Evolutionary conservation across 805 yeast genomes (phyloP).

Genomic region (Myxozyma neglecta): DNA sequence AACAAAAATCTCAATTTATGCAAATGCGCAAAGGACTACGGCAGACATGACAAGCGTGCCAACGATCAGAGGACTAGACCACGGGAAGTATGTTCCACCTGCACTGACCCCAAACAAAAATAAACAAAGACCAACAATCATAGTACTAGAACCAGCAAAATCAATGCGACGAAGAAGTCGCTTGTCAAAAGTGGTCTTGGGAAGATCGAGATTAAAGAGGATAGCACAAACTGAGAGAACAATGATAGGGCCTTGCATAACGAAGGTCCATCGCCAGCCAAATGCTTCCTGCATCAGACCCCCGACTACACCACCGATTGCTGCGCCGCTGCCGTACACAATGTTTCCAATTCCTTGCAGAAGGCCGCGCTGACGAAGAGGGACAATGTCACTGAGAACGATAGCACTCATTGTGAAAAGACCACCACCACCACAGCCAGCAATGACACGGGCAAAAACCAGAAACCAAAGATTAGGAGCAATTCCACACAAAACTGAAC

Average conservation of each 20-base stretch:
- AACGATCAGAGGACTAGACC: slow-evolving; percentile 48
- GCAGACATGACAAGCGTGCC: slow-evolving; percentile 41
- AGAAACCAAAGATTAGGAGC: slow-evolving; percentile 40
- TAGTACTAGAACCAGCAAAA: slow-evolving; percentile 57
- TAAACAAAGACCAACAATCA: slow-evolving; percentile 57
- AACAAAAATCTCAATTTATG: slow-evolving; percentile 50
- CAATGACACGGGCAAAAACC: slow-evolving; percentile 55
- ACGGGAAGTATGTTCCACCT: slow-evolving; percentile 58
- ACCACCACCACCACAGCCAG: slow-evolving; percentile 96
- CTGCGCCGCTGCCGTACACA: slow-evolving; percentile 74
- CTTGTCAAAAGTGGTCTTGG: slow-evolving; percentile 40
- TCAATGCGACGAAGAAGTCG: slow-evolving; percentile 61
- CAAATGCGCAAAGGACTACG: slow-evolving; percentile 45
- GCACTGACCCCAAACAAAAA: slow-evolving; percentile 65
- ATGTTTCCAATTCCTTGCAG: slow-evolving; percentile 83
- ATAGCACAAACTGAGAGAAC: slow-evolving; percentile 44
- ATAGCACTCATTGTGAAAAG: slow-evolving; percentile 73
- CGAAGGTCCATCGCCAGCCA: slow-evolving; percentile 65
- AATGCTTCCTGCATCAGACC: slow-evolving; percentile 53
- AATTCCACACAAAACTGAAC: slow-evolving; percentile 54
- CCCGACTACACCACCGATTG: slow-evolving; percentile 60
- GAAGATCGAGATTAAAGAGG: slow-evolving; percentile 33
- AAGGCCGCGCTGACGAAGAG: slow-evolving; percentile 72
- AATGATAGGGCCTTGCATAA: slow-evolving; percentile 44
- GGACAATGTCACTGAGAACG: slow-evolving; percentile 71